Percentiles rank a stretch among this genome's conserved stretches.
These are phyloP conservation scores for Immersiella caudata DNA, from an alignment of 495 filamentous ascomycete species.

Conservation along the genomic window DNA sequence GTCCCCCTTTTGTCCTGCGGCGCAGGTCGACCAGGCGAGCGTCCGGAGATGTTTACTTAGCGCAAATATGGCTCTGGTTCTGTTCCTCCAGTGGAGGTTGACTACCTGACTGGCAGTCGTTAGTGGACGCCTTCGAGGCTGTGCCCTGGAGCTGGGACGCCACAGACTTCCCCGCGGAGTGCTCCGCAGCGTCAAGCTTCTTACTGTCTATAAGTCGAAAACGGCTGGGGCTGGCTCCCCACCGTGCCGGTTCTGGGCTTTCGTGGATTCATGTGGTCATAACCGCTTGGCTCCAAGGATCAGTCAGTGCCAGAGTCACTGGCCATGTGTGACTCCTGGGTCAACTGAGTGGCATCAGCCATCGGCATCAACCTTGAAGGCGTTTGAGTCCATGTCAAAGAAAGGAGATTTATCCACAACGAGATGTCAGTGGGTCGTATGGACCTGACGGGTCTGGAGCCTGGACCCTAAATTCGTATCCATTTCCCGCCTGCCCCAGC, in stretches of 20 bases:
- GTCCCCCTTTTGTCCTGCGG: background rate
- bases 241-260: background rate
- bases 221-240: background rate
- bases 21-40: background rate
- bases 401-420: background rate
- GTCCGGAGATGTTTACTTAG: background rate
- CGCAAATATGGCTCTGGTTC: background rate
- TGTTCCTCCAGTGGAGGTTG: background rate
- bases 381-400: background rate
- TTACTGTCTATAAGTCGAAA: background rate
- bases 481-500: background rate
- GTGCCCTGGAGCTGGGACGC: background rate
- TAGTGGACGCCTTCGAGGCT: background rate
- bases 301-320: background rate
- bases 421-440: background rate
- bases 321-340: background rate
- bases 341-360: background rate
- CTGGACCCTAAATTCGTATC: background rate
- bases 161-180: background rate
- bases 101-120: background rate
- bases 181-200: background rate
- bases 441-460: background rate
- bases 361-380: background rate
- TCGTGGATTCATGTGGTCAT: background rate
- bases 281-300: background rate